Evolutionary conservation across 192 early-diverging fungal species (phyloP), one percentile per base, ranked within the genome.

Genomic region (Kickxella alabastrina): DNA sequence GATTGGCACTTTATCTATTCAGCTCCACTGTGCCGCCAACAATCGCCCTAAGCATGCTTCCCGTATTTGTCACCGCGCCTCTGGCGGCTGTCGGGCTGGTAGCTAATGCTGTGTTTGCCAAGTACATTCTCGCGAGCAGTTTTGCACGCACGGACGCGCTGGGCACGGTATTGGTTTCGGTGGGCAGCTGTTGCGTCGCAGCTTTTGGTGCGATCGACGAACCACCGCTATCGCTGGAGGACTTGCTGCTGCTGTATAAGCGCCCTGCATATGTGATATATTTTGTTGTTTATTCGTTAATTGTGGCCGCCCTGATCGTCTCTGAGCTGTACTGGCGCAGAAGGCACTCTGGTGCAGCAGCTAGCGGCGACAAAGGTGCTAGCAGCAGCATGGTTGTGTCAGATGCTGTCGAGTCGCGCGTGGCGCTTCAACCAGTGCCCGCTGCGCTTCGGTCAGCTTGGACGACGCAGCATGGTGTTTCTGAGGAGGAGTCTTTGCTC

Each of bases 201-300:
- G 45, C 80, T 17, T 90, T 90, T 77, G 88, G 88, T 23, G 82
- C 86, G 3, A 82, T 90, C 23, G 81, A 82, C n/a, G 85, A 85
- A 63, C 85, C 86, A 6, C 78, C 69, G 35, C 81, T 87, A 40
- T 81, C 79, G 19, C 78, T 90, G 22, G 75, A 80, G 28, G 80
- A 87, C 42, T 58, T 90, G 41, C 79, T 90, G 19, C 52, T 54
- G 41, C 59, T 90, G 28, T 90, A 83, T 45, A 79, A 69, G 41
- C 79, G 84, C 6, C 84, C 82, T 12, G 72, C 83, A 1, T 90
- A 87, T 53, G 82, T 85, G 29, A 52, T 70, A 3, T 90, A 85
- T 38, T 88, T 88, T 42, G 66, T 59, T 13, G 35, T 87, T 2
- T 76, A 83, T 24, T 68, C 77, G 26, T 53, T 66, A 31, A 43